phyloP scores from a whole-genome alignment of 1,139 yeast species.

The Debaryomyces subglobosus region DNA sequence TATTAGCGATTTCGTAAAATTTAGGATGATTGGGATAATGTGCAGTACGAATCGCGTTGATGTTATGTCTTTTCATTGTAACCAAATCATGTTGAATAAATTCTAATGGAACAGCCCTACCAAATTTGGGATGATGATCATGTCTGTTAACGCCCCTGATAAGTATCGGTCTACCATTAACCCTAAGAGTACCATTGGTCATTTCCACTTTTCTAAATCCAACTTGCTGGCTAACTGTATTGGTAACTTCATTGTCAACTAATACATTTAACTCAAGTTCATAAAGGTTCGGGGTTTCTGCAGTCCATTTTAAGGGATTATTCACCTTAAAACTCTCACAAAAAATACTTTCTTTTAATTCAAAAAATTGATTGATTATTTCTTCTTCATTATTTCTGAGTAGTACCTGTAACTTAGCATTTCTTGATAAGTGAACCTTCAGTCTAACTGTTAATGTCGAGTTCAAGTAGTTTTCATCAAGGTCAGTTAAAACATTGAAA shows the following conservation, averaged over 20 bases:
- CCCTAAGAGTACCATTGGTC: conserved; percentile 24
- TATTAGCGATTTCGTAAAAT: conserved; percentile 21
- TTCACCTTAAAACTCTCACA: conserved; percentile 6
- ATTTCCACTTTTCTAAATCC: conserved; percentile 34
- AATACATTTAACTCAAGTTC: conserved; percentile 16
- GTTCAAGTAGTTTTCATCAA: conserved; percentile 15
- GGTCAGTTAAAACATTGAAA: conserved; percentile 16
- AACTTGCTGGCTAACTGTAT: conserved; percentile 21
- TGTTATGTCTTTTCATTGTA: conserved; percentile 34
- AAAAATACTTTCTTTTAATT: not conserved
- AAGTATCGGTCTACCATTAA: conserved; percentile 29
- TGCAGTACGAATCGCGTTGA: conserved; percentile 36
- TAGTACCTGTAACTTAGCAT: no score
- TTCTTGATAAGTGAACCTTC: no score
- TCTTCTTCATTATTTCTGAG: not conserved
- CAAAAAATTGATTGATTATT: conserved; percentile 4
- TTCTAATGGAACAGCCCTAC: conserved; percentile 34
- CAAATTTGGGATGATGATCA: conserved; percentile 32
- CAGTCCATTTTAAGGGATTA: conserved; percentile 31
- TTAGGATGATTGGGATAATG: conserved; percentile 32
- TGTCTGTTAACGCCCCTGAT: conserved; percentile 36
- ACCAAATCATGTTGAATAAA: conserved; percentile 29
- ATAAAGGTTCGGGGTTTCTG: conserved; percentile 34
- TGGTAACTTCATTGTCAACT: conserved; percentile 13
- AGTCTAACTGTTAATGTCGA: conserved; percentile 10